Base-by-base conservation (phyloP, 768 basidiomycete genomes). In the Steccherinum ochraceum region DNA sequence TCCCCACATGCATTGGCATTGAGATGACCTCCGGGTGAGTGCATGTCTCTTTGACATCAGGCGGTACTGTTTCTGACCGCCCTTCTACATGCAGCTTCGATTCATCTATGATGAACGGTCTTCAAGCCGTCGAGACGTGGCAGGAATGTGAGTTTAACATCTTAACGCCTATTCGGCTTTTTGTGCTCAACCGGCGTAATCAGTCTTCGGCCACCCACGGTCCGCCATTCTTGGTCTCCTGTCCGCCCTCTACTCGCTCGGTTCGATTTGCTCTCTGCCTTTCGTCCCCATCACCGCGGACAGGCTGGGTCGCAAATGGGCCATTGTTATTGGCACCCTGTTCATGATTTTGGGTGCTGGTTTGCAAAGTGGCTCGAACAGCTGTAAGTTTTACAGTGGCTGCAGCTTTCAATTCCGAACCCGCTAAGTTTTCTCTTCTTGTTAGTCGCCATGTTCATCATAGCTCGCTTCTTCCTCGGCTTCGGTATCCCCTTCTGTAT, bases 1-100 rank as follows among this genome's bases (percentile, higher is more conserved):
- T 83, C 53, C 82, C 80, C 12, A 78, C 81, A 35, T 79, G 78
- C 53, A 74, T 81, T 24, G 80, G 80, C 20, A 78, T 80, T 13
- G 81, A 81, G 64, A 81, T 80, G 75, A 81, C 80, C 1, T 77
- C 75, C 58, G 79, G 79, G 76, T 79, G 54, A 47, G 71, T 64
- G n/a, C 7, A 42, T 44, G 20, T 49, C 46, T 21, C 47, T 50
- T 26, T 52, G 23, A 10, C 16, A 25, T 23, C 2, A 12, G 5
- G 13, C 10, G 12, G 13, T 3, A 18, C 5, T 16, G n/a, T 21
- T 51, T 12, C 5, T 46, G 13, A n/a, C 30, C 25, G n/a, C n/a
- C n/a, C n/a, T n/a, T n/a, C n/a, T n/a, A n/a, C n/a, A 46, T 40
- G 4, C 44, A 81, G 78, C 1, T 81, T 78, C 56, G 79, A 81